A percentile compares a stretch with the other conserved stretches of the same genome.
Conservation (phyloP, 306 rosid genomes). For the Hippophae gyantsensis region DNA sequence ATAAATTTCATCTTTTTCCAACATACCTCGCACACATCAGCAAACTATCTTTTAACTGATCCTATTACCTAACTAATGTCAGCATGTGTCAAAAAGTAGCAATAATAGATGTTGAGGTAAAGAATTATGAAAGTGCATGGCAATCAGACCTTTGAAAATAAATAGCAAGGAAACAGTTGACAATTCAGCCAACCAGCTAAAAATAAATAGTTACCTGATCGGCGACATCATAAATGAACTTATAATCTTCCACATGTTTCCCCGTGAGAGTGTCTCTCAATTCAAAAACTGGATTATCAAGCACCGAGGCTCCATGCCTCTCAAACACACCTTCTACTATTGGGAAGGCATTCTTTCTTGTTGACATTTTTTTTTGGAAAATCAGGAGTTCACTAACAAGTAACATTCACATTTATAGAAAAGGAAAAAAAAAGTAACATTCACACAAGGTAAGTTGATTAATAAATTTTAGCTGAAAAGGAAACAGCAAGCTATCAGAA, state of each 20-base stretch:
- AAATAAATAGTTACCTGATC: slow-evolving; percentile 63
- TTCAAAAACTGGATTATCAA: slow-evolving; percentile 94
- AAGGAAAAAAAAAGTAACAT: not conserved
- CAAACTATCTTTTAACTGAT: too few relatives aligned
- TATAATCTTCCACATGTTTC: slow-evolving; percentile 94
- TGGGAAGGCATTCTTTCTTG: slow-evolving; percentile 73
- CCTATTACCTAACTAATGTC: too few relatives aligned
- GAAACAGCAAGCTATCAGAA: not conserved
- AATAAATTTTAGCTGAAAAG: slow-evolving; percentile 12
- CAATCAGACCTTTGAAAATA: not conserved
- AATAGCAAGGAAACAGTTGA: not conserved
- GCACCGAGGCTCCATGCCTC: slow-evolving; percentile 93
- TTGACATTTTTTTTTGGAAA: slow-evolving; percentile 84
- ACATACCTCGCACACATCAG: too few relatives aligned
- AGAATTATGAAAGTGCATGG: not conserved
- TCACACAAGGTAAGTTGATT: slow-evolving; percentile 20
- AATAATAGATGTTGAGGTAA: not conserved
- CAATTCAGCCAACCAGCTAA: not conserved
- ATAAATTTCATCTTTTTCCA: too few relatives aligned
- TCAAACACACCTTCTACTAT: slow-evolving; percentile 76
- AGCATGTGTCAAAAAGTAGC: too few relatives aligned
- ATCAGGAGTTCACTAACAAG: slow-evolving; percentile 81
- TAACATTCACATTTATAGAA: too few relatives aligned
- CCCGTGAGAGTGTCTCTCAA: slow-evolving; percentile 91
- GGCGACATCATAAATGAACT: slow-evolving; percentile 89